Percentiles rank a stretch among this genome's conserved stretches.
Evolutionary conservation across 495 filamentous ascomycete species (phyloP).

Genomic region (Penicillium atrosanguineum): DNA sequence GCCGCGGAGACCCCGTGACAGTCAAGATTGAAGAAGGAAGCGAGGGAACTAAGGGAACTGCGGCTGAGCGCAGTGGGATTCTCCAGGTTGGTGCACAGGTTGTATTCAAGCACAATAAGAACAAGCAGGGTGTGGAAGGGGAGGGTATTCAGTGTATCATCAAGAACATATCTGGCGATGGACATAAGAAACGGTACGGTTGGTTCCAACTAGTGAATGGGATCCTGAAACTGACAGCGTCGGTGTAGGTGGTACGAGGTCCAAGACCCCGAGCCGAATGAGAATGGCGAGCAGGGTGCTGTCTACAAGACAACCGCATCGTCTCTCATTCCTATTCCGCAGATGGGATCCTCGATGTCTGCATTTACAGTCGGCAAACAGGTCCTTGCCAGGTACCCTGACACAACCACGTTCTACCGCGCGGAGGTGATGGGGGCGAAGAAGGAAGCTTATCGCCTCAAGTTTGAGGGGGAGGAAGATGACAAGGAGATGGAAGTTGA

Average conservation of each 20-base stretch:
- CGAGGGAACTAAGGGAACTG: slow-evolving; percentile 47
- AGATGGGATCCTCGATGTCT: slow-evolving; percentile 52
- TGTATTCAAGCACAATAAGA: slow-evolving; percentile 73
- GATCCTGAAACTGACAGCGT: background rate
- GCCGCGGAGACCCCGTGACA: slow-evolving; percentile 37
- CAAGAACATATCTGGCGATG: slow-evolving; percentile 78
- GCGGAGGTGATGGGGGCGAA: slow-evolving; percentile 82
- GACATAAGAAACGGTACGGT: slow-evolving; percentile 68
- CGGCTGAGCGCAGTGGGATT: slow-evolving; percentile 49
- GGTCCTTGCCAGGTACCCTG: slow-evolving; percentile 80
- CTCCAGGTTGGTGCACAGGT: slow-evolving; percentile 76
- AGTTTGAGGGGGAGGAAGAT: slow-evolving; percentile 86
- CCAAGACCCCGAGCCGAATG: slow-evolving; percentile 87
- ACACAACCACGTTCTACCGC: slow-evolving; percentile 96
- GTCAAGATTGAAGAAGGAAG: slow-evolving; percentile 58
- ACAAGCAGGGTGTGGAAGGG: slow-evolving; percentile 63
- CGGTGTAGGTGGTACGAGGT: slow-evolving; percentile 69
- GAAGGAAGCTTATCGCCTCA: slow-evolving; percentile 61
- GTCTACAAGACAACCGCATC: slow-evolving; percentile 77
- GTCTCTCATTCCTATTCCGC: slow-evolving; percentile 82
- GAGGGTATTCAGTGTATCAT: slow-evolving; percentile 88
- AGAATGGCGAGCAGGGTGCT: slow-evolving; percentile 65
- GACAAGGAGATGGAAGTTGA: slow-evolving; percentile 79
- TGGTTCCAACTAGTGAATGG: background rate
- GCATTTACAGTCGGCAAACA: slow-evolving; percentile 76